Base-by-base conservation (phyloP, 1,139 yeast genomes). In the Suhomyces kunorum region DNA sequence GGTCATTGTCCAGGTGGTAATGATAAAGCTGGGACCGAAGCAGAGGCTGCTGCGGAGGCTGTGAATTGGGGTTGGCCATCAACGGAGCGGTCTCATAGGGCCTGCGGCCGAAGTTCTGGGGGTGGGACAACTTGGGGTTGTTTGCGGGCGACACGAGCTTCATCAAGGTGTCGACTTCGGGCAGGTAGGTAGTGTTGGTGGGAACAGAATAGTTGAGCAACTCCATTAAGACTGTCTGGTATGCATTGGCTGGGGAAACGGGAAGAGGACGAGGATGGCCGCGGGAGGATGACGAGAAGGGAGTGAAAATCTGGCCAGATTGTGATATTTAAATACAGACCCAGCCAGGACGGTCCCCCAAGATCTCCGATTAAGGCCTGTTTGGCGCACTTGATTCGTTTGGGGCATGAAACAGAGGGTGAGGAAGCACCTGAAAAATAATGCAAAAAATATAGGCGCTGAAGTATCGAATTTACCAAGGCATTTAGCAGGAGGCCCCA, bases 401-500 rank as follows among this genome's bases (percentile, higher is more conserved):
- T 20, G 22, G 27, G 31, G 39, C 40, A 36, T 42, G 45, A 42
- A 42, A 42, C 45, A 27, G 42, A 22, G 42, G 32, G 45, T 13
- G 45, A 16, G 32, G 13, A 24, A 26, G 42, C 41, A 35, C 38
- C 36, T 36, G 38, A 33, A 38, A 38, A 38, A 35, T 34, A 34
- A 20, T 33, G 23, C 14, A 20, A 22, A 24, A 37, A 37, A 23
- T 33, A 37, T 18, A 40, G 46, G 44, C 46, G 44, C 27, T 33
- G 33, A 40, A 40, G 44, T 40, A 40, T 43, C 34, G 44, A 40
- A 43, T 43, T 42, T 39, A 42, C 39, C 38, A 34, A 38, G 42
- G 43, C 36, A 43, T 43, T 43, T 40, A 27, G 36, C 24, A 18
- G 17, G 12, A 19, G 11, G 24, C n/a, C n/a, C n/a, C 8, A 20